Base-by-base conservation (phyloP, 768 basidiomycete genomes). In the Polyporus arcularius region DNA sequence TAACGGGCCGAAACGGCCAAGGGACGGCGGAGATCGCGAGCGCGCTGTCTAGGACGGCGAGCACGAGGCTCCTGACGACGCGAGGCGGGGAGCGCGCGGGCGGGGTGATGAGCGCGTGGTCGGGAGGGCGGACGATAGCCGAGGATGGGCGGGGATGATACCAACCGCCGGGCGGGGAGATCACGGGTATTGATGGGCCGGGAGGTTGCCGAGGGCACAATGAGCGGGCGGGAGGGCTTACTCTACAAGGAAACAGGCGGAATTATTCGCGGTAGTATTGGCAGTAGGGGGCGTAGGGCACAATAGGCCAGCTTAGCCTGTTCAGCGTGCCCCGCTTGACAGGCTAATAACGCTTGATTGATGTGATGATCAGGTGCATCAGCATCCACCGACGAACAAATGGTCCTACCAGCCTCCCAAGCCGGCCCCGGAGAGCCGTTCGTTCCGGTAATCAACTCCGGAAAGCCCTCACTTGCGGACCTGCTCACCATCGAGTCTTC, bases 401-500 rank as follows among this genome's bases (percentile, higher is more conserved):
- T 64, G 67, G 58, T 63, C 64, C 55, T 66, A n/a, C 41, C 65
- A 38, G 7, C 47, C 21, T 38, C 53, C 14, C 52, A 58, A 58
- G 57, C 66, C 68, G 68, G 59, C 49, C 12, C 49, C 39, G 55
- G 57, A 18, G 65, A 60, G 35, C 51, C 68, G 18, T 74, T 70
- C 51, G 65, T 64, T 1, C 82, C 85, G 0, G 66, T 75, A 32
- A 82, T 74, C 3, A 76, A 76, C 26, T 55, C 67, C 30, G 61
- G 69, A 31, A 72, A 79, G 62, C 89, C 90, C 14, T 83, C 83
- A 1, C 76, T 94, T 38, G 80, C 87, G 4, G 92, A 94, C 74
- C 75, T 91, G 43, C 82, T 94, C 65, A 93, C 92, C 11, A 85
- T 94, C 68, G 86, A 92, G 66, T 67, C 83, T 1, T 82, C 84